Base-by-base conservation (phyloP, 495 filamentous ascomycete species). In the Podospora comata region DNA sequence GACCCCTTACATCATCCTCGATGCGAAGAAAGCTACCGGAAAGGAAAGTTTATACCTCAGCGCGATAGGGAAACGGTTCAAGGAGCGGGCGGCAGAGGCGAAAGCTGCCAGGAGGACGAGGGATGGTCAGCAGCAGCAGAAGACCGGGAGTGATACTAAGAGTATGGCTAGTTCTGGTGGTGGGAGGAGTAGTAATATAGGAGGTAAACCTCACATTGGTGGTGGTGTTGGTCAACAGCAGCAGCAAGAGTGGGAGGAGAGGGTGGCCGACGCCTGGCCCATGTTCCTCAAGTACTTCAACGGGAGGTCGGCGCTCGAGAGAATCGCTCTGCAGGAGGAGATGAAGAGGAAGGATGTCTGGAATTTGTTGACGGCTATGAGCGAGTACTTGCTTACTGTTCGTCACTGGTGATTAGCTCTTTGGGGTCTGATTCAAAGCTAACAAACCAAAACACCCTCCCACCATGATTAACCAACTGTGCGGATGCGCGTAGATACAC, bases 311-410 rank as follows among this genome's bases (percentile, higher is more conserved):
- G 92, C 94, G 5, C 79, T 99, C 54, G 95, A 99, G 81, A 90
- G 94, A 76, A 91, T 98, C 73, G 84, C 88, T 0, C 84, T 93
- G 13, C 83, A 88, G 48, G 93, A 98, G 80, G 88, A 88, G 11
- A 82, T 96, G 79, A 96, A 94, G 81, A 82, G 93, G 58, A 96
- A 94, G 79, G 86, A 89, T 68, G 89, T 91, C 16, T 91, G 89
- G 85, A 86, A 84, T 68, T 78, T 94, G 69, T 64, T 93, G 61
- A 83, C 76, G n/a, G 76, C 76, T 16, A 86, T 92, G 82, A 85
- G 87, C 74, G 84, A 87, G 76, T 79, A 84, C 63, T 67, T 88
- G 18, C 67, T 87, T 15, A 79, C 80, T 55, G 81, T 84, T 15
- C 80, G 85, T 60, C 87, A 89, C 72, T 90, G 87, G 85, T 90